Percentiles rank a stretch among this genome's conserved stretches.
Conservation (phyloP, 257 asterid species). For the Rhazya stricta region DNA sequence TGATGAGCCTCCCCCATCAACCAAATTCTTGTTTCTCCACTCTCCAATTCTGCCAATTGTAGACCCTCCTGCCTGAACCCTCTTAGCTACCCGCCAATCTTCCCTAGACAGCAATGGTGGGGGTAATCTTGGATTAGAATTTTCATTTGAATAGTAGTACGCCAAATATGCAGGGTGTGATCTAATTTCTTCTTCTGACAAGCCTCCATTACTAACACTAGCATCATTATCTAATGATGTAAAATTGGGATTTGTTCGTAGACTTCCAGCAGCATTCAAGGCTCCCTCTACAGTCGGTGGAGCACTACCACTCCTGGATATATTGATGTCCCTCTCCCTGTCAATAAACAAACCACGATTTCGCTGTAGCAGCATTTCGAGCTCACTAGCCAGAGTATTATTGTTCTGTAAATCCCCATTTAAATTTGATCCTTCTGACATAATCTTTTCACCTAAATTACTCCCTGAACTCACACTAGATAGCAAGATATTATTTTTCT, state of each 20-base stretch:
- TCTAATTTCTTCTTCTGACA: slow-evolving; percentile 67
- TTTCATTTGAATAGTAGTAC: slow-evolving; percentile 70
- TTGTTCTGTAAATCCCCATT: slow-evolving; percentile 40
- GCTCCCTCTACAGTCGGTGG: slow-evolving; percentile 85
- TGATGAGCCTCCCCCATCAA: slow-evolving; percentile 35
- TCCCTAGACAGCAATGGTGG: slow-evolving; percentile 75
- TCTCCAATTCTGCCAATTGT: slow-evolving; percentile 35
- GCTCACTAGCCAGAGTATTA: slow-evolving; percentile 46
- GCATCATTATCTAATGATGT: slow-evolving; percentile 14
- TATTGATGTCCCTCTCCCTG: slow-evolving; percentile 44
- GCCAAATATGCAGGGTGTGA: slow-evolving; percentile 72
- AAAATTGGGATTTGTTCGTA: slow-evolving; percentile 37
- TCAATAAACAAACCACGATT: slow-evolving; percentile 40
- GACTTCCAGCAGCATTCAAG: slow-evolving; percentile 44
- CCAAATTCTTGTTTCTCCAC: slow-evolving; percentile 25
- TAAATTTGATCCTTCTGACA: slow-evolving; percentile 39
- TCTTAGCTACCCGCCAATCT: slow-evolving; percentile 75
- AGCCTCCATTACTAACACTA: slow-evolving; percentile 18
- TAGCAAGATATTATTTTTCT: slow-evolving; percentile 11
- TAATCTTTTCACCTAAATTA: neutral
- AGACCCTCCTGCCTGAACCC: slow-evolving; percentile 55
- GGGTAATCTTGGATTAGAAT: slow-evolving; percentile 80
- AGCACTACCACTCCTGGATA: slow-evolving; percentile 76
- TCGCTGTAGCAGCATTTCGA: slow-evolving; percentile 49
- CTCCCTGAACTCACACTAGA: slow-evolving; percentile 28